Conservation (phyloP, 1,284 basidiomycete species). For the Porodaedalea pini region DNA sequence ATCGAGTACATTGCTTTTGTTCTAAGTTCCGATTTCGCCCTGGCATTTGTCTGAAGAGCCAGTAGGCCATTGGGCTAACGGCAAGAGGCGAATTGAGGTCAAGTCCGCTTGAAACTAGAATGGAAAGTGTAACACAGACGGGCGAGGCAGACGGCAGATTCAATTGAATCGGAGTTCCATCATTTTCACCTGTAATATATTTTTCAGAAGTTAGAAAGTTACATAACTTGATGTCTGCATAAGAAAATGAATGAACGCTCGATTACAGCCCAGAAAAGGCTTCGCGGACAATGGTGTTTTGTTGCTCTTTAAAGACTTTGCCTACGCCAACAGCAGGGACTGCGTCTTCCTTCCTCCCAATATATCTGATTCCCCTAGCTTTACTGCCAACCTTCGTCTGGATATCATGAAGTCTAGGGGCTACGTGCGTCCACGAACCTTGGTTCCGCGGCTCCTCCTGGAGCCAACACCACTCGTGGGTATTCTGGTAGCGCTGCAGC, state of each 20-base stretch:
- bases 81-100: too few relatives aligned
- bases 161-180: too few relatives aligned
- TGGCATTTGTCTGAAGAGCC: too few relatives aligned
- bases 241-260: neutral
- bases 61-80: too few relatives aligned
- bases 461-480: constrained; percentile 52
- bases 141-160: too few relatives aligned
- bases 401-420: constrained; percentile 50
- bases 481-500: constrained; percentile 45
- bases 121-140: too few relatives aligned
- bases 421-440: constrained; percentile 72
- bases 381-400: constrained; percentile 34
- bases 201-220: neutral
- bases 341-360: constrained; percentile 67
- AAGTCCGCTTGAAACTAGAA: too few relatives aligned
- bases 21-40: too few relatives aligned
- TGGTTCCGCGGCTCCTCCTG: constrained; percentile 90
- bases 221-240: too few relatives aligned
- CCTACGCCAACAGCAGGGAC: constrained; percentile 79
- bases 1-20: too few relatives aligned
- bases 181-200: neutral
- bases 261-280: constrained; percentile 41
- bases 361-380: constrained; percentile 46
- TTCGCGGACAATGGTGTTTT: constrained; percentile 52
- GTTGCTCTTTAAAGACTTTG: constrained; percentile 63